phyloP scores from a whole-genome alignment of 2,329 filamentous ascomycete species.

The Cercospora sojina region DNA sequence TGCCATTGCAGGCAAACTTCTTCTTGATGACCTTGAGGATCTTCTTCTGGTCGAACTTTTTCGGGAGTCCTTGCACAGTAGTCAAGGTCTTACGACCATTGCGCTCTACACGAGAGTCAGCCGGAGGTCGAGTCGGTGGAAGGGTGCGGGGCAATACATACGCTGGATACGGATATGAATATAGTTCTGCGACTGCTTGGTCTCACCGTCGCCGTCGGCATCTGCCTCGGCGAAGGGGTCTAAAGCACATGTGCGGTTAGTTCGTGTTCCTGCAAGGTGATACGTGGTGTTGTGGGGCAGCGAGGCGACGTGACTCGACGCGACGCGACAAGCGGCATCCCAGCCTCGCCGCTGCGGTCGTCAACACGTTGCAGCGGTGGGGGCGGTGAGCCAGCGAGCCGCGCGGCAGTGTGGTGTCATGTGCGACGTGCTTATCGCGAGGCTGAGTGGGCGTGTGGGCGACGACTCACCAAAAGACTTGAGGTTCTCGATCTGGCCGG shows the following conservation, averaged over 20 bases:
- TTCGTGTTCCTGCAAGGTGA: neutral
- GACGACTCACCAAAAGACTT: slow-evolving; percentile 29
- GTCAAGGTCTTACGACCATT: slow-evolving; percentile 99
- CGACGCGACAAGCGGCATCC: neutral
- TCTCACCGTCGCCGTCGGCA: slow-evolving; percentile 96
- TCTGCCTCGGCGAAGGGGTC: slow-evolving; percentile 99
- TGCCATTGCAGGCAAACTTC: slow-evolving; percentile 99
- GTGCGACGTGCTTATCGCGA: slow-evolving; percentile 24
- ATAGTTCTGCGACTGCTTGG: slow-evolving; percentile 93
- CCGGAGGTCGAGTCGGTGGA: neutral
- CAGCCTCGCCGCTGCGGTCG: neutral
- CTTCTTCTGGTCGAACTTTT: slow-evolving; percentile 99
- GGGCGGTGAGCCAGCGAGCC: neutral
- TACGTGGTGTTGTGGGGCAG: neutral
- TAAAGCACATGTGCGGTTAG: slow-evolving; percentile 42
- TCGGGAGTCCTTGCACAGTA: slow-evolving; percentile 96
- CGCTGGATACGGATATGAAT: slow-evolving; percentile 99
- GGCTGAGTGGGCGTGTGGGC: slow-evolving; percentile 15
- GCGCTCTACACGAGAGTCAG: slow-evolving; percentile 66
- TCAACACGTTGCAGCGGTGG: neutral
- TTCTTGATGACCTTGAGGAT: slow-evolving; percentile 99
- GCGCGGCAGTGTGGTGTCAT: slow-evolving; percentile 2
- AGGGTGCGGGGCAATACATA: slow-evolving; percentile 41
- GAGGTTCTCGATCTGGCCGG: slow-evolving; percentile 30
- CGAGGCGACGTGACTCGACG: neutral